Conservation (phyloP, 176 grass and related monocot species). For the Pontederia paniculata region DNA sequence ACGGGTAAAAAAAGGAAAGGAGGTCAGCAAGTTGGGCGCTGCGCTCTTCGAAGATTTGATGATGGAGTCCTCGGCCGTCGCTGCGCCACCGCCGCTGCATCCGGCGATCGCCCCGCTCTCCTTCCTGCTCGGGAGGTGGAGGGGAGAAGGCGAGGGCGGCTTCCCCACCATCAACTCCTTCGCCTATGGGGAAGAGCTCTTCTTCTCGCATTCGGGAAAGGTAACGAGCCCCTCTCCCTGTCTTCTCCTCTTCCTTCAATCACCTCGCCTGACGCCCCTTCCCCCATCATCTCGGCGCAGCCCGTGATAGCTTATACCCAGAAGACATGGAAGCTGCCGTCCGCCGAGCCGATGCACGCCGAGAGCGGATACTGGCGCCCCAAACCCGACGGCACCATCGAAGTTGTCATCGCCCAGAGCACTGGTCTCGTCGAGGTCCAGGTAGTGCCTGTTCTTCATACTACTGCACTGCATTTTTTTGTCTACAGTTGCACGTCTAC, state of each 20-base stretch:
- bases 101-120: conserved; percentile 46
- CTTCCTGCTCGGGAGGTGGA: conserved; percentile 65
- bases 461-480: no score
- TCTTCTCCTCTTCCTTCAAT: neutral
- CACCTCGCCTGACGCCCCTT: neutral
- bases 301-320: conserved; percentile 85
- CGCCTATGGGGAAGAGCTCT: conserved; percentile 82
- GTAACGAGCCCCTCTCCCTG: conserved; percentile 8
- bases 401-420: conserved; percentile 79
- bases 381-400: conserved; percentile 48
- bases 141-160: conserved; percentile 59
- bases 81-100: conserved; percentile 35
- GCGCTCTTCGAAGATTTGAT: no score
- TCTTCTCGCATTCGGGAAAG: conserved; percentile 87
- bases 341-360: conserved; percentile 79
- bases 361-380: conserved; percentile 92
- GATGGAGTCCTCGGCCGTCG: neutral
- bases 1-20: no score
- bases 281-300: conserved; percentile 16
- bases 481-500: no score
- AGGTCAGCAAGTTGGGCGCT: no score
- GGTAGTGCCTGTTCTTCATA: conserved; percentile 19
- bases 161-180: conserved; percentile 82
- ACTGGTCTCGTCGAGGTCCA: conserved; percentile 72
- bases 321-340: conserved; percentile 64